Conservation (phyloP, 2,329 filamentous ascomycete genomes). For the Teratosphaeria epicoccoides region DNA sequence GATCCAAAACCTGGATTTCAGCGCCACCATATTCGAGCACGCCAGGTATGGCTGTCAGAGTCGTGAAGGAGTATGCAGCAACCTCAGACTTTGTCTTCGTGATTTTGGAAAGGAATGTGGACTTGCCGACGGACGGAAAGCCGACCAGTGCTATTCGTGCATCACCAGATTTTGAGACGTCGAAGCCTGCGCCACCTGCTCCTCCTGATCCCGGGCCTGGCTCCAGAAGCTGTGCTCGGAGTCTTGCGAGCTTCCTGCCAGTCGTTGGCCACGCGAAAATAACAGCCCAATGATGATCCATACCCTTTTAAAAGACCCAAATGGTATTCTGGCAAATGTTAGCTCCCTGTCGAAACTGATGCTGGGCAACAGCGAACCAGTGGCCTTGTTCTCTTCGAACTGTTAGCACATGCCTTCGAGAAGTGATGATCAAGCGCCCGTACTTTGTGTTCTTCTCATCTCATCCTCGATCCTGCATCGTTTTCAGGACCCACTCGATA, state of each 20-base stretch:
- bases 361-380: slow-evolving; percentile 52
- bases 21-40: slow-evolving; percentile 96
- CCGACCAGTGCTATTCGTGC: slow-evolving; percentile 93
- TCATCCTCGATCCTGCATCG: slow-evolving; percentile 89
- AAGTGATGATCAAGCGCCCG: slow-evolving; percentile 24
- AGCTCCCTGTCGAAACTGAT: slow-evolving; percentile 16
- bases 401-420: slow-evolving; percentile 24
- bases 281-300: too few species aligned
- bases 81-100: slow-evolving; percentile 96
- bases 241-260: slow-evolving; percentile 86
- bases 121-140: slow-evolving; percentile 98
- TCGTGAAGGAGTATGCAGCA: slow-evolving; percentile 94
- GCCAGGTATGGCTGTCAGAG: slow-evolving; percentile 90
- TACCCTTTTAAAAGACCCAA: slow-evolving; percentile 95
- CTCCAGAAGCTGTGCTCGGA: slow-evolving; percentile 88
- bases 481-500: slow-evolving; percentile 5
- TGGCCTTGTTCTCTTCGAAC: slow-evolving; percentile 86
- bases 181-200: slow-evolving; percentile 71
- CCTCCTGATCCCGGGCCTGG: slow-evolving; percentile 69
- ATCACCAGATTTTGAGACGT: slow-evolving; percentile 90
- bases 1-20: slow-evolving; percentile 94
- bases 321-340: slow-evolving; percentile 70
- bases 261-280: neutral
- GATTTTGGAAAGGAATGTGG: slow-evolving; percentile 96
- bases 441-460: slow-evolving; percentile 98